Evolutionary conservation across 2,329 filamentous ascomycete genomes (phyloP).

Genomic region (Lasiodiplodia sp.): DNA sequence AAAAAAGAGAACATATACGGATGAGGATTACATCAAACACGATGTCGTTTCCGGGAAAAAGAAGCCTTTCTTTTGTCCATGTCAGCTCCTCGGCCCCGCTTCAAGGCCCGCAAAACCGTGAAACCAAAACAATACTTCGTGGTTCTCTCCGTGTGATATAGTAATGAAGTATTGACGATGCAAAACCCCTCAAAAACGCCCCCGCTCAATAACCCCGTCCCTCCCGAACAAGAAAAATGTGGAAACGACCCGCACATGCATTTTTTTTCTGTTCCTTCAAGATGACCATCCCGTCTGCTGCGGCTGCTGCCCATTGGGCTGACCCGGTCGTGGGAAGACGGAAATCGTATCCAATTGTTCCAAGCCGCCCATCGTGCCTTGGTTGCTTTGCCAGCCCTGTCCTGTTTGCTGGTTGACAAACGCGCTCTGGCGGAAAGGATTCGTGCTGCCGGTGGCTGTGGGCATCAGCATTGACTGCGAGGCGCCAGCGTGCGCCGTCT

Average conservation of each 20-base stretch:
- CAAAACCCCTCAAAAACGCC: slow-evolving; percentile 15
- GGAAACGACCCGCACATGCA: neutral
- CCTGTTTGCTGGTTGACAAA: slow-evolving; percentile 91
- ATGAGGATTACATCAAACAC: neutral
- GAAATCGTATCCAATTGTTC: slow-evolving; percentile 81
- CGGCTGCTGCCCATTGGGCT: slow-evolving; percentile 16
- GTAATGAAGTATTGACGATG: slow-evolving; percentile 3
- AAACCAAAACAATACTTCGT: slow-evolving; percentile 3
- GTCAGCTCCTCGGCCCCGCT: neutral
- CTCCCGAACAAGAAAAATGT: slow-evolving; percentile 1
- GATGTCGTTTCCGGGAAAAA: neutral
- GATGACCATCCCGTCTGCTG: slow-evolving; percentile 28
- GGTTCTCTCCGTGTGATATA: neutral
- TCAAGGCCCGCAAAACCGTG: neutral
- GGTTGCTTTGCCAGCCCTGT: slow-evolving; percentile 83
- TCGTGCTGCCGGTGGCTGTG: slow-evolving; percentile 86
- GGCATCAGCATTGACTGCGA: slow-evolving; percentile 58
- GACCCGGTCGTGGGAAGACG: slow-evolving; percentile 74
- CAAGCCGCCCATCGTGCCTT: slow-evolving; percentile 80
- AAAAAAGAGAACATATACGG: neutral
- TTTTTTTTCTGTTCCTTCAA: slow-evolving; percentile 7
- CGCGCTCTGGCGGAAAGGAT: slow-evolving; percentile 90
- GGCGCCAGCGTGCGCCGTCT: slow-evolving; percentile 36
- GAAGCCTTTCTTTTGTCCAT: slow-evolving; percentile 8
- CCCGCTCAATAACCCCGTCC: slow-evolving; percentile 24